These are phyloP conservation scores for Aureobasidium mangrovei DNA, from an alignment of 2,329 filamentous ascomycete species.

Conservation along the genomic window DNA sequence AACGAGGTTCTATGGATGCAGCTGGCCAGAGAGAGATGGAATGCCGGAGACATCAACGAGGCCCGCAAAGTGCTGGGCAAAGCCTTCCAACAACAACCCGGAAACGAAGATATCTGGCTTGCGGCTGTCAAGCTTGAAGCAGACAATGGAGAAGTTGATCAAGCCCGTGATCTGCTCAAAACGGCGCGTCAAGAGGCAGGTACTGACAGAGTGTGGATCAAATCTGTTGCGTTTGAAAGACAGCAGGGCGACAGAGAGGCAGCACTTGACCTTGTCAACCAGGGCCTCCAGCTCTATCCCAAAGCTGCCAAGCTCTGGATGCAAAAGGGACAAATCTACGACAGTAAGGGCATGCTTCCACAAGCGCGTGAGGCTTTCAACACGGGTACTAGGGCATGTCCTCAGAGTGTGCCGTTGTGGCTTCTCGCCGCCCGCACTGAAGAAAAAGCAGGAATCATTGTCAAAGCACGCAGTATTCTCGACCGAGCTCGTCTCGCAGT, in stretches of 20 bases:
- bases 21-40: slow-evolving; percentile 90
- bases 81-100: slow-evolving; percentile 90
- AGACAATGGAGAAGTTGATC: slow-evolving; percentile 71
- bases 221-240: slow-evolving; percentile 86
- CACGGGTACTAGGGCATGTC: slow-evolving; percentile 77
- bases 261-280: slow-evolving; percentile 77
- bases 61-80: slow-evolving; percentile 76
- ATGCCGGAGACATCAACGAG: slow-evolving; percentile 77
- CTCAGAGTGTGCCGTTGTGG: slow-evolving; percentile 79
- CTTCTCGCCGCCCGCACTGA: slow-evolving; percentile 81
- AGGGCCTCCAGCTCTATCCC: slow-evolving; percentile 80
- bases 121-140: slow-evolving; percentile 94
- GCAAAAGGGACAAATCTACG: slow-evolving; percentile 98
- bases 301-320: slow-evolving; percentile 86
- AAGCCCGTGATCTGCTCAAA: slow-evolving; percentile 72
- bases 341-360: slow-evolving; percentile 65
- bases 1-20: slow-evolving; percentile 93
- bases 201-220: slow-evolving; percentile 95
- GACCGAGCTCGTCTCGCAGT: slow-evolving; percentile 83
- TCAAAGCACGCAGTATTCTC: slow-evolving; percentile 89
- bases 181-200: slow-evolving; percentile 81
- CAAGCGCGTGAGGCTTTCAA: slow-evolving; percentile 86
- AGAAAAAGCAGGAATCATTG: slow-evolving; percentile 70
- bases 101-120: slow-evolving; percentile 97
- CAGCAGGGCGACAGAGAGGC: slow-evolving; percentile 70